These are phyloP conservation scores for Saccharomyces uvarum DNA, from an alignment of 1,139 yeast species.

Conservation along the genomic window DNA sequence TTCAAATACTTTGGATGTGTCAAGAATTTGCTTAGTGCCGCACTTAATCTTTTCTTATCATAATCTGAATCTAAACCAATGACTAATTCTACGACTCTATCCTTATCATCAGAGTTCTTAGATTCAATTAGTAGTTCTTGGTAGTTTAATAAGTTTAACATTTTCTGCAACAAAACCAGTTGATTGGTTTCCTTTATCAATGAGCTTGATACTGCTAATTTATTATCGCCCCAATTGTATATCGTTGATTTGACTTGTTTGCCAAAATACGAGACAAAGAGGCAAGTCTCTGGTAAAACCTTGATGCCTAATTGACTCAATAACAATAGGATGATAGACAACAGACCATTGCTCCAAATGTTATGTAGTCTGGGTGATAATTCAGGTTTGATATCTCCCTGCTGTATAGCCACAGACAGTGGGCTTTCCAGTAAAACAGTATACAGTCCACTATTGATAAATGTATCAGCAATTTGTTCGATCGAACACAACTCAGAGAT, in stretches of 20 bases:
- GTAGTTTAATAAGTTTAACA: conserved; percentile 45
- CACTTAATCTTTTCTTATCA: conserved; percentile 50
- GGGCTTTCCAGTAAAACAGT: conserved; percentile 69
- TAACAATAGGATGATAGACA: conserved; percentile 58
- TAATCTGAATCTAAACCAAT: conserved; percentile 56
- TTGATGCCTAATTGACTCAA: conserved; percentile 57
- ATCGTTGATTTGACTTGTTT: conserved; percentile 60
- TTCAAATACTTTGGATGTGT: conserved; percentile 82
- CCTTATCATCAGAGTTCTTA: conserved; percentile 18
- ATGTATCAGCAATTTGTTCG: conserved; percentile 56
- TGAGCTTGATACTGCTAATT: conserved; percentile 55
- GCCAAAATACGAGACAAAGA: conserved; percentile 56
- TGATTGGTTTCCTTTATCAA: conserved; percentile 74
- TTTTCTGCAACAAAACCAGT: conserved; percentile 56
- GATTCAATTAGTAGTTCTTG: conserved; percentile 35
- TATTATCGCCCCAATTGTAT: conserved; percentile 61
- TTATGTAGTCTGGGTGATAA: conserved; percentile 51
- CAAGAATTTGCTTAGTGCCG: conserved; percentile 57
- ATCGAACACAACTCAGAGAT: conserved; percentile 61
- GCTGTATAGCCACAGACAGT: conserved; percentile 56
- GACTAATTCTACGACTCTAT: conserved; percentile 33
- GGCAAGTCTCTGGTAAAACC: conserved; percentile 56
- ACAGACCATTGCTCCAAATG: conserved; percentile 75
- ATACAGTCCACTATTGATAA: conserved; percentile 59
- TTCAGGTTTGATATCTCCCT: conserved; percentile 53